Conservation (phyloP, 1,284 basidiomycete species). For the Tylopilus orsonianus region DNA sequence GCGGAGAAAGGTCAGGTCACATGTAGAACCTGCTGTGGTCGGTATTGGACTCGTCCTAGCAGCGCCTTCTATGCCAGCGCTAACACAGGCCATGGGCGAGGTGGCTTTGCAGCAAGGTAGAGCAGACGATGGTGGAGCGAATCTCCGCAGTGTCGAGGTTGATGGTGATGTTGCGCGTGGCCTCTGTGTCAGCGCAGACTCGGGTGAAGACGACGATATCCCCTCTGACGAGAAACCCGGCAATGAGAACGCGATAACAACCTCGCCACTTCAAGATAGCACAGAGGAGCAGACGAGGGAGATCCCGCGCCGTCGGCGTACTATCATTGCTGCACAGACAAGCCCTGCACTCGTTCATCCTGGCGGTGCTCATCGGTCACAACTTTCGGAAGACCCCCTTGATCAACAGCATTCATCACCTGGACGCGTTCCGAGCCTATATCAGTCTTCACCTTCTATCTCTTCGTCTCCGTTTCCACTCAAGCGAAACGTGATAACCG, state of each 20-base stretch:
- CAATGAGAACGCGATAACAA: conserved; percentile 18
- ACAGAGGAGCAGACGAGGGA: conserved; percentile 24
- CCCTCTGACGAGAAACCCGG: conserved; percentile 32
- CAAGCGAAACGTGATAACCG: conserved; percentile 43
- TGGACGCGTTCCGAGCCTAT: conserved; percentile 44
- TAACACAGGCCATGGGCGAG: conserved; percentile 74
- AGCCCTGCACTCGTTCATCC: conserved; percentile 66
- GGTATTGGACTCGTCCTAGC: conserved; percentile 86
- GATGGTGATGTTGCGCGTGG: conserved; percentile 37
- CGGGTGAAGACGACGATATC: conserved; percentile 41
- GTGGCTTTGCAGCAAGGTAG: conserved; percentile 91
- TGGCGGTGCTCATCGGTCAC: conserved; percentile 48
- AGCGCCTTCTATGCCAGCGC: conserved; percentile 71
- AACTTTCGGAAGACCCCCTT: conserved; percentile 69
- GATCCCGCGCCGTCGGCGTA: conserved; percentile 41
- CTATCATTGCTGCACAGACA: conserved; percentile 63
- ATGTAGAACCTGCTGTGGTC: conserved; percentile 74
- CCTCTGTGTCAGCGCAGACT: conserved; percentile 25
- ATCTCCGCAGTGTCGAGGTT: conserved; percentile 49
- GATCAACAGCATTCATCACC: conserved; percentile 60
- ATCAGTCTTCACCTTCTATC: conserved; percentile 67
- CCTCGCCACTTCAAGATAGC: conserved; percentile 16
- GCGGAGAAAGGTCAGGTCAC: conserved; percentile 69
- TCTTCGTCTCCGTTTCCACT: conserved; percentile 46
- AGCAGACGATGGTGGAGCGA: conserved; percentile 52